phyloP scores from a whole-genome alignment of 768 basidiomycete species.

The Boletus pseudopeckii region DNA sequence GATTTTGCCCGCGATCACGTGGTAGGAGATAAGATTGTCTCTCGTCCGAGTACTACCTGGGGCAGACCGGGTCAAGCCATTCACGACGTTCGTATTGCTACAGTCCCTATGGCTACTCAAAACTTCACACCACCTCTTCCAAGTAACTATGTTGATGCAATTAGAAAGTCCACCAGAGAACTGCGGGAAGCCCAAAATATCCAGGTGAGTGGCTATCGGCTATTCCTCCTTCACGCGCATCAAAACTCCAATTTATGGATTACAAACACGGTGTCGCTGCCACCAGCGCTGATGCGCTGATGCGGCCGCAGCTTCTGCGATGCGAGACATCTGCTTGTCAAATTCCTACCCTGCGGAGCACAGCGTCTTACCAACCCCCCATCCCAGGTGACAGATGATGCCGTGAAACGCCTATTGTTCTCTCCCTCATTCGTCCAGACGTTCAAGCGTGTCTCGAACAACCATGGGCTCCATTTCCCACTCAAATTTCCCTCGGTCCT shows the following conservation, averaged over 20 bases:
- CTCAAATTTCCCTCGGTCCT: constrained; percentile 70
- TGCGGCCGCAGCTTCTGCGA: background rate
- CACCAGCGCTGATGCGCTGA: background rate
- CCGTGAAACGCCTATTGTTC: constrained; percentile 58
- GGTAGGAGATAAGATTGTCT: constrained; percentile 6
- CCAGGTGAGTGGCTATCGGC: constrained; percentile 39
- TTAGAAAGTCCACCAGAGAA: constrained; percentile 50
- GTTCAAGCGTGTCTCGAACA: constrained; percentile 55
- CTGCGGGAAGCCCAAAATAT: constrained; percentile 49
- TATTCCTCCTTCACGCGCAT: background rate
- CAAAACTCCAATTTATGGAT: constrained; percentile 2
- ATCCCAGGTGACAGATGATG: constrained; percentile 51
- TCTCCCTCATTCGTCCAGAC: constrained; percentile 63
- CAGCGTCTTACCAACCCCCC: constrained; percentile 9
- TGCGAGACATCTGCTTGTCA: background rate
- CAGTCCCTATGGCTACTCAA: constrained; percentile 11
- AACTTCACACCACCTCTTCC: constrained; percentile 40
- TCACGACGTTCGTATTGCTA: background rate
- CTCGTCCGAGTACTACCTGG: too few relatives aligned
- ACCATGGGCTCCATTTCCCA: constrained; percentile 74
- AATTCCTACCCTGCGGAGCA: background rate
- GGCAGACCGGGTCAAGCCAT: background rate
- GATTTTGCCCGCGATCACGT: constrained; percentile 16
- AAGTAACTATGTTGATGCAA: constrained; percentile 45
- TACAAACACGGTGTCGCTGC: background rate